Evolutionary conservation across 2,329 filamentous ascomycete genomes (phyloP).

Genomic region (Ophiocordyceps robertsii): DNA sequence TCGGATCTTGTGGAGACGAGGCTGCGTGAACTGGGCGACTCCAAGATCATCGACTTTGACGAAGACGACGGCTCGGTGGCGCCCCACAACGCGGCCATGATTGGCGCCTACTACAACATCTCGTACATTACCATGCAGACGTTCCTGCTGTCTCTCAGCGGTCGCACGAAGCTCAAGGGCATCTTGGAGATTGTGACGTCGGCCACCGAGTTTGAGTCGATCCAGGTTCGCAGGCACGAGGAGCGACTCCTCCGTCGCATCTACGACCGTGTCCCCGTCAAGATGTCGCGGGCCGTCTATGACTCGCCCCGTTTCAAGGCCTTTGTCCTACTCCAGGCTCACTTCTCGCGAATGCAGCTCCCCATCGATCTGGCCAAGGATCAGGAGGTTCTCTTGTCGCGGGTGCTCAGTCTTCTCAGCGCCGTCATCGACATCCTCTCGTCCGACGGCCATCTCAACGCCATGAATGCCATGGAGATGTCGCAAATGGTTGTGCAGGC

Average conservation of each 20-base stretch:
- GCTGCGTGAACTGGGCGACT: conserved; percentile 77
- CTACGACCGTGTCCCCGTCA: conserved; percentile 88
- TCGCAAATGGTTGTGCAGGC: conserved; percentile 98
- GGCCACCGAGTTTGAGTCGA: conserved; percentile 88
- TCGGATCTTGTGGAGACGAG: conserved; percentile 92
- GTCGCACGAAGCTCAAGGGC: conserved; percentile 87
- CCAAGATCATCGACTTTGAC: conserved; percentile 90
- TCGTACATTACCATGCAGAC: conserved; percentile 99
- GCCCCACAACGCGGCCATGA: conserved; percentile 93
- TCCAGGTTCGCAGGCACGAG: conserved; percentile 90
- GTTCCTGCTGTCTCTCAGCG: conserved; percentile 79
- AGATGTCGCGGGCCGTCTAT: conserved; percentile 75
- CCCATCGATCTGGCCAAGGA: conserved; percentile 93
- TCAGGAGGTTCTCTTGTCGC: conserved; percentile 75
- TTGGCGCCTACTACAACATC: conserved; percentile 97
- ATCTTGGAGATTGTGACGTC: conserved; percentile 95
- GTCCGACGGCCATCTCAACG: conserved; percentile 90
- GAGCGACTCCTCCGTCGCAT: conserved; percentile 78
- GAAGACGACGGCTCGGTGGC: conserved; percentile 84
- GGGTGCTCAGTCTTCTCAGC: conserved; percentile 76
- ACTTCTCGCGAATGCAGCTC: conserved; percentile 94
- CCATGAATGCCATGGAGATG: conserved; percentile 98
- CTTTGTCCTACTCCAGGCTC: conserved; percentile 91
- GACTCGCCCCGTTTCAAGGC: conserved; percentile 98
- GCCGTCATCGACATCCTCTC: conserved; percentile 91